Conservation (phyloP, 169 alveolate genomes). For the Plasmodium malariae region DNA sequence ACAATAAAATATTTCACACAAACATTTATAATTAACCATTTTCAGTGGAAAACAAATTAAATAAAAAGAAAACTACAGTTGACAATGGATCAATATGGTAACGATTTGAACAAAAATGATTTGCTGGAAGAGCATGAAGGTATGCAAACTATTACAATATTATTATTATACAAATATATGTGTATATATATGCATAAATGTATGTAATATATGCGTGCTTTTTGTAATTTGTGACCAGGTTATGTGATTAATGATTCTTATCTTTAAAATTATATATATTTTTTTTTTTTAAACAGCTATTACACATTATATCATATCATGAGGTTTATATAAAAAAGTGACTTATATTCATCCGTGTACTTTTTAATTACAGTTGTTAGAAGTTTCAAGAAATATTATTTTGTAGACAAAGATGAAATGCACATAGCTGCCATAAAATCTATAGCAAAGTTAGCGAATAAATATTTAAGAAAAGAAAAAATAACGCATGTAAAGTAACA, state of each 20-base stretch:
- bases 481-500: not conserved
- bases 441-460: slow-evolving; percentile 29
- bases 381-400: slow-evolving; percentile 50
- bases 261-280: no score
- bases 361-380: slow-evolving; percentile 33
- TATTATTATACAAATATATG: no score
- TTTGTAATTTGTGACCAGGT: not conserved
- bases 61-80: not conserved
- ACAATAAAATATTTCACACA: slow-evolving; percentile 7
- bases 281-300: no score
- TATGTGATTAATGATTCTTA: no score
- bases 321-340: not conserved
- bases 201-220: no score
- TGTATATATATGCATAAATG: not conserved
- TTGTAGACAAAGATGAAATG: slow-evolving; percentile 57
- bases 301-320: no score
- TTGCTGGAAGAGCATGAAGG: slow-evolving; percentile 69
- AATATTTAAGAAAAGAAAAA: not conserved
- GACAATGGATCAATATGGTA: slow-evolving; percentile 35
- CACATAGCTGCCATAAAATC: slow-evolving; percentile 70
- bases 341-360: slow-evolving; percentile 5
- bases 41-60: no score
- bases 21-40: no score
- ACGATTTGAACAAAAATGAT: slow-evolving; percentile 10
- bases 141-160: no score